Evolutionary conservation across 1,284 basidiomycete species (phyloP).

Genomic region (Cutaneotrichosporon sp.): DNA sequence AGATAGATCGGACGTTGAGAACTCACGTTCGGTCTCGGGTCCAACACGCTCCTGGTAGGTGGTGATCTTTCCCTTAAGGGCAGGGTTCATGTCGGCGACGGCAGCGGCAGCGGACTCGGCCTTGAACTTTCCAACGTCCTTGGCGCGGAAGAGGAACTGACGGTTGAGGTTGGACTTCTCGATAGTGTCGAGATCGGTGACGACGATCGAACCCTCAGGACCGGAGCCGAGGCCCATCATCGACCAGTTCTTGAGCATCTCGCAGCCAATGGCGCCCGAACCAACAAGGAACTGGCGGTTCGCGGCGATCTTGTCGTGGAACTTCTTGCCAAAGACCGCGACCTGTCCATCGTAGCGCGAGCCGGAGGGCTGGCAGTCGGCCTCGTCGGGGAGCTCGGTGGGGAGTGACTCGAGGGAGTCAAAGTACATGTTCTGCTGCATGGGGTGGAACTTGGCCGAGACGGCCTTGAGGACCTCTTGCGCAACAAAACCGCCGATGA

Average conservation of each 20-base stretch:
- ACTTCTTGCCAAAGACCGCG: constrained; percentile 86
- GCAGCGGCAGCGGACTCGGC: constrained; percentile 89
- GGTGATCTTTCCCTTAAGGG: constrained; percentile 78
- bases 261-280: constrained; percentile 96
- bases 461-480: constrained; percentile 97
- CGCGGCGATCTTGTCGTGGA: constrained; percentile 90
- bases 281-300: constrained; percentile 96
- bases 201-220: constrained; percentile 75
- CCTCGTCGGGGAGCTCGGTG: constrained; percentile 66
- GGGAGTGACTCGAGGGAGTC: constrained; percentile 96
- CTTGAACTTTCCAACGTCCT: constrained; percentile 98
- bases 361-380: constrained; percentile 75
- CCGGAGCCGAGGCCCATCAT: constrained; percentile 96
- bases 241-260: constrained; percentile 99
- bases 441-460: constrained; percentile 97
- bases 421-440: constrained; percentile 93
- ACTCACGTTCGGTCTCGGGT: constrained; percentile 81
- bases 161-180: constrained; percentile 99
- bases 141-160: constrained; percentile 96
- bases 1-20: no score
- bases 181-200: constrained; percentile 98
- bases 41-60: constrained; percentile 94
- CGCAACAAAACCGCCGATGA: constrained; percentile 95
- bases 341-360: constrained; percentile 93
- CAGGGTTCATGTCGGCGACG: constrained; percentile 95